Evolutionary conservation across 225 moss, liverwort and hornwort genomes (phyloP), one percentile per base, ranked within the genome.

Genomic region (Ulota crispa): DNA sequence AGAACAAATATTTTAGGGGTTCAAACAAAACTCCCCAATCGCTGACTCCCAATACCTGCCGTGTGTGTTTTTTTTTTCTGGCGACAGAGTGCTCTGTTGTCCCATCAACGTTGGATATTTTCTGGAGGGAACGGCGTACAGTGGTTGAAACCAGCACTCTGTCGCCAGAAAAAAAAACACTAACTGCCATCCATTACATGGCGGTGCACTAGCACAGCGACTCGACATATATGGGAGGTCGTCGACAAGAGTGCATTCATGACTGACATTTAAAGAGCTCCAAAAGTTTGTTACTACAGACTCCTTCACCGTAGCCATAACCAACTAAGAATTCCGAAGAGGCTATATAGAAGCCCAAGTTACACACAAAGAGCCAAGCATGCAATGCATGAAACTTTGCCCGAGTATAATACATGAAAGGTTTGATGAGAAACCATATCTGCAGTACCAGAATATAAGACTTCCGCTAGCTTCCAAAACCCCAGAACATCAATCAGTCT

Each of bases 351-450:
- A 66, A 60, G 45, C 55, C 36, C 39, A 24, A 70, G 32, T 70
- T 76, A 43, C 71, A 59, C 53, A 76, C 65, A 73, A 62, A 31
- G 59, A 59, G 66, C 52, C 67, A 28, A 83, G 66, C 67, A 72
- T 26, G 65, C 76, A 70, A 53, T 37, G 77, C 68, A 56, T 31
- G 74, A 64, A 76, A 21, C 41, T 50, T 72, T 37, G 23, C 80
- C 60, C 14, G 27, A 55, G n/a, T 77, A 84, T 84, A 32, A 68
- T 84, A 87, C 83, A 84, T 37, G 3, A 68, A 14, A 32, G 42
- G 37, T 64, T 57, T 68, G 70, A 67, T 47, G 27, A 80, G 41
- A 72, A 72, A 64, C 66, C 72, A 43, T 13, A 9, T 56, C 74
- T 32, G 56, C 43, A 36, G 60, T 70, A 30, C 70, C 31, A 31